Conservation (phyloP, 2,329 filamentous ascomycete species). For the Rutstroemia sp. region DNA sequence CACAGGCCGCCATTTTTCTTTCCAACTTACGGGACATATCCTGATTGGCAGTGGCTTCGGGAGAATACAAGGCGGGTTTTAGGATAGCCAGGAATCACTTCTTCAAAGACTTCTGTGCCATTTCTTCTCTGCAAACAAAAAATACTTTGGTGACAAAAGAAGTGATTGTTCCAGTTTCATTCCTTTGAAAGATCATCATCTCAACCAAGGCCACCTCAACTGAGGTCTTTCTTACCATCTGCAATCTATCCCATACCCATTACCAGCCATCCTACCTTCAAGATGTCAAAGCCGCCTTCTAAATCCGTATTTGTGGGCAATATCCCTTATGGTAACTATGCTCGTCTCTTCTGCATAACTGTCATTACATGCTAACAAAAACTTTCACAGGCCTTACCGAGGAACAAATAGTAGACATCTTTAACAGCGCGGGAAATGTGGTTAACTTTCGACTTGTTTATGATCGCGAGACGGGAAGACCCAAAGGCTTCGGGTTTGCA, state of each 20-base stretch:
- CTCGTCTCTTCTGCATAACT: not conserved
- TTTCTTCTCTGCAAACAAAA: constrained; percentile 15
- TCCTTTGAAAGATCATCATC: constrained; percentile 18
- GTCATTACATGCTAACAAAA: constrained; percentile 9
- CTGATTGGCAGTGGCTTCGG: constrained; percentile 1
- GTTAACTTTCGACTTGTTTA: constrained; percentile 90
- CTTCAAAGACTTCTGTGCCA: constrained; percentile 30
- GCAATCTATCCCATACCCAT: constrained; percentile 7
- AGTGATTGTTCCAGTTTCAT: constrained; percentile 14
- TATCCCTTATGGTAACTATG: constrained; percentile 63
- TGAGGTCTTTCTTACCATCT: constrained; percentile 5
- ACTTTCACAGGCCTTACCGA: constrained; percentile 72
- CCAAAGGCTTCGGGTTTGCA: constrained; percentile 94
- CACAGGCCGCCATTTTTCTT: not conserved
- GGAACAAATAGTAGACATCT: constrained; percentile 91
- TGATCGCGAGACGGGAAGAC: constrained; percentile 87
- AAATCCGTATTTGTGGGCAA: constrained; percentile 81
- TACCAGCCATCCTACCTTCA: constrained; percentile 16
- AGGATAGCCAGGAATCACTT: constrained; percentile 31
- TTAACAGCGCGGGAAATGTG: constrained; percentile 83
- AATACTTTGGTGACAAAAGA: constrained; percentile 10
- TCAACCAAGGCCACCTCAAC: constrained; percentile 17
- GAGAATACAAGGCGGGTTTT: constrained; percentile 11
- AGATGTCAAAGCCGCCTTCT: constrained; percentile 70
- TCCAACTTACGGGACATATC: not conserved